A percentile compares a stretch with the other conserved stretches of the same genome.
These are phyloP conservation scores for Ascoidea tarda DNA, from an alignment of 805 yeast species.

Conservation along the genomic window DNA sequence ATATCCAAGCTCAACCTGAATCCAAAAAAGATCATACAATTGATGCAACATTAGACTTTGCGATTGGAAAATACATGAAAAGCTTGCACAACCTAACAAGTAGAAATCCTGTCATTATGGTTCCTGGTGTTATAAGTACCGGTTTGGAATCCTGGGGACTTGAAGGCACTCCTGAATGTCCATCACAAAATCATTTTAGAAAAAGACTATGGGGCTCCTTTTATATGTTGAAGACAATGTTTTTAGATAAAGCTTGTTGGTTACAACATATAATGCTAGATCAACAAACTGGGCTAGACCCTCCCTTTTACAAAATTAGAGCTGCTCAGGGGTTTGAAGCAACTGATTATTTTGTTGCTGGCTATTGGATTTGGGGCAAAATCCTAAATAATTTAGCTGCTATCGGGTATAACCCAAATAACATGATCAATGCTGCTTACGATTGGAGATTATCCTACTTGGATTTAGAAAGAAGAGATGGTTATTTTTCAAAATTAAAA, in stretches of 20 bases:
- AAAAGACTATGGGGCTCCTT: constrained; percentile 95
- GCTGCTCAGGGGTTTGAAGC: constrained; percentile 97
- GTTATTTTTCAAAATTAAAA: constrained; percentile 70
- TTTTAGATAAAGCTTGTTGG: constrained; percentile 89
- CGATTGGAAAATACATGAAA: constrained; percentile 62
- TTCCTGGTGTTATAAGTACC: constrained; percentile 93
- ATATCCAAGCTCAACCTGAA: constrained; percentile 3
- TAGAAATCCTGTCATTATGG: constrained; percentile 74
- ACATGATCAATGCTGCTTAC: constrained; percentile 82
- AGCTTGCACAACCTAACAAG: constrained; percentile 34
- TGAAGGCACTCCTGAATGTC: constrained; percentile 64
- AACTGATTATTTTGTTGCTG: constrained; percentile 91
- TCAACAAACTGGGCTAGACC: constrained; percentile 86
- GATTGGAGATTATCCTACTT: constrained; percentile 92
- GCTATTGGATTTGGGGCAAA: constrained; percentile 98
- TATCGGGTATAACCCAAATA: constrained; percentile 85
- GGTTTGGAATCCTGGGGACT: constrained; percentile 93
- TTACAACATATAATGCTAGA: constrained; percentile 81
- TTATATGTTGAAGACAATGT: constrained; percentile 87
- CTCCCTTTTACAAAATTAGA: constrained; percentile 63
- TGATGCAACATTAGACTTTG: constrained; percentile 69
- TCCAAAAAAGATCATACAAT: constrained; percentile 1
- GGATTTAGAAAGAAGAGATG: constrained; percentile 80
- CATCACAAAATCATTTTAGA: constrained; percentile 72
- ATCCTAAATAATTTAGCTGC: constrained; percentile 89